Percentiles rank a stretch among this genome's conserved stretches.
phyloP scores from a whole-genome alignment of 1,139 yeast genomes.

The Blastobotrys proliferans region DNA sequence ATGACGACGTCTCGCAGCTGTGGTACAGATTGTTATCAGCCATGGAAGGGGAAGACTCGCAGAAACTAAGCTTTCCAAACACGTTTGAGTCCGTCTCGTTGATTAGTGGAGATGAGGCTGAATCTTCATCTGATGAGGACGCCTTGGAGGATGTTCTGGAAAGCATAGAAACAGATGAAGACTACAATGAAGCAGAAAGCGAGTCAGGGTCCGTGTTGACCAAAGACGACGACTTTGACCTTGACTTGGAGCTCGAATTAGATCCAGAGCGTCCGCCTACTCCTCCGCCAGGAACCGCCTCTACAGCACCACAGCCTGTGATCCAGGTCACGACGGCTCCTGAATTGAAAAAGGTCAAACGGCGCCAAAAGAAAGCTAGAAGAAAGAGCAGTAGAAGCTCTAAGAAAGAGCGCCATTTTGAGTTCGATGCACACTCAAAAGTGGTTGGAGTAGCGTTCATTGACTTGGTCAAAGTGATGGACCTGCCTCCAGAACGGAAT shows the following conservation, averaged over 20 bases:
- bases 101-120: constrained; percentile 10
- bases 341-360: background rate
- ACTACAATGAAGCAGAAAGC: constrained; percentile 12
- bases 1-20: constrained; percentile 15
- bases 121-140: constrained; percentile 13
- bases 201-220: constrained; percentile 3
- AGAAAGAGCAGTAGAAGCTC: constrained; percentile 1
- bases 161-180: constrained; percentile 18
- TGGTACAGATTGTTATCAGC: constrained; percentile 16
- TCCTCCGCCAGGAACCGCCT: background rate
- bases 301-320: too few species aligned
- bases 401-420: constrained; percentile 23
- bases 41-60: constrained; percentile 7
- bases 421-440: constrained; percentile 40
- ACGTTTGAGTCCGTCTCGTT: constrained; percentile 9
- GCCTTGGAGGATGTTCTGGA: constrained; percentile 13
- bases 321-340: constrained; percentile 10
- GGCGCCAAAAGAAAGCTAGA: background rate
- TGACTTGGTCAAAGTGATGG: constrained; percentile 69
- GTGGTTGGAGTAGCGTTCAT: constrained; percentile 71
- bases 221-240: background rate
- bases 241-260: constrained; percentile 2
- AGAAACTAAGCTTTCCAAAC: constrained; percentile 1
- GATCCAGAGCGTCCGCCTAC: constrained; percentile 1
- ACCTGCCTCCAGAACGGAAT: constrained; percentile 35